phyloP scores from a whole-genome alignment of 1,284 basidiomycete genomes.

The Puccinia coronata region DNA sequence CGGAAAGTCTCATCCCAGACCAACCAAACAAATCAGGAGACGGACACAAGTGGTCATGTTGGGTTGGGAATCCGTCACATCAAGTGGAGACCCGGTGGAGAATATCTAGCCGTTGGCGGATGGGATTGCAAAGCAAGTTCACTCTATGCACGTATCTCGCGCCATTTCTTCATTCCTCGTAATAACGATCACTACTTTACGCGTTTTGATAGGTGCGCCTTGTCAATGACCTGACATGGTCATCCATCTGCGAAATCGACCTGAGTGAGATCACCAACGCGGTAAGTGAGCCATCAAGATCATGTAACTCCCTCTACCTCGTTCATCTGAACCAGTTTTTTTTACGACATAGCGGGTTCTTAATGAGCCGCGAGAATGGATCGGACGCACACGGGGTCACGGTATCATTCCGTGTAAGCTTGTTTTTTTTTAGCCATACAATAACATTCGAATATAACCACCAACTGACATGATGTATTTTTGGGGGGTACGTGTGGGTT shows the following conservation, averaged over 20 bases:
- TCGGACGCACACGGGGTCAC: constrained; percentile 34
- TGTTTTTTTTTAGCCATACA: neutral
- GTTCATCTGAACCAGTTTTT: neutral
- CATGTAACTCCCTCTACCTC: neutral
- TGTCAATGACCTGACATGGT: constrained; percentile 45
- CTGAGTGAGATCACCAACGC: constrained; percentile 19
- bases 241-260: constrained; percentile 41
- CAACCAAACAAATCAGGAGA: neutral
- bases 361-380: constrained; percentile 34
- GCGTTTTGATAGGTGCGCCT: constrained; percentile 15
- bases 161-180: neutral
- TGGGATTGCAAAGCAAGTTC: constrained; percentile 75
- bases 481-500: neutral
- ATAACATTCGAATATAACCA: neutral
- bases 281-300: constrained; percentile 17
- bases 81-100: constrained; percentile 78
- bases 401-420: constrained; percentile 41
- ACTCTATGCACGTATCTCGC: neutral
- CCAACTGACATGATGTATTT: neutral
- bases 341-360: constrained; percentile 10
- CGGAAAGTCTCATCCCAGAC: constrained; percentile 20
- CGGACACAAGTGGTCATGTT: constrained; percentile 61
- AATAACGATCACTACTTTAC: neutral
- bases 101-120: constrained; percentile 74
- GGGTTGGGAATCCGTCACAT: constrained; percentile 74